These are phyloP conservation scores for Pyrenula massariospora DNA, from an alignment of 495 filamentous ascomycete genomes.

Conservation along the genomic window DNA sequence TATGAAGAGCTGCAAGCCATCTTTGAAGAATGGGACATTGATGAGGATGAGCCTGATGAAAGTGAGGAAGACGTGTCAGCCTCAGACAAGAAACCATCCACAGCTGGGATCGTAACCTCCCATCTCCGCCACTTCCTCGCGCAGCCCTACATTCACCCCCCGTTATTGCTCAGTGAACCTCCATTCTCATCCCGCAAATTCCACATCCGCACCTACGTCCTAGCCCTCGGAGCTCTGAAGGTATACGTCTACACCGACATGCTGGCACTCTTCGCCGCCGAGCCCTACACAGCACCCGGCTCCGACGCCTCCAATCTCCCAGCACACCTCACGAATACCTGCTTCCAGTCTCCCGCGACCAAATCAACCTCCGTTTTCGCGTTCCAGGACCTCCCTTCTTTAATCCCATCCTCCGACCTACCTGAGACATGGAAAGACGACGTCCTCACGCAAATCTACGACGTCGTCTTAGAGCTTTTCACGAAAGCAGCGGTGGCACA, in stretches of 20 bases:
- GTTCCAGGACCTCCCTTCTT: conserved; percentile 56
- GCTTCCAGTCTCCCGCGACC: conserved; percentile 55
- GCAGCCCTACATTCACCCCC: conserved; percentile 90
- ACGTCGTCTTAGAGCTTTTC: conserved; percentile 62
- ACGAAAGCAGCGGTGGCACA: conserved; percentile 72
- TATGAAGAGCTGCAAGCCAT: conserved; percentile 69
- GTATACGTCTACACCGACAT: conserved; percentile 84
- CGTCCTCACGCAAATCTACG: conserved; percentile 63
- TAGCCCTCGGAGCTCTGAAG: conserved; percentile 61
- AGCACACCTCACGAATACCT: conserved; percentile 86
- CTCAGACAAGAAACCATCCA: conserved; percentile 5
- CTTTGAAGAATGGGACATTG: conserved; percentile 73
- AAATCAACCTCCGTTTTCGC: conserved; percentile 44
- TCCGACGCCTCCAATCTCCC: conserved; percentile 45
- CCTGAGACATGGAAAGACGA: conserved; percentile 37
- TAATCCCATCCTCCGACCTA: conserved; percentile 6
- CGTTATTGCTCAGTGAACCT: conserved; percentile 52
- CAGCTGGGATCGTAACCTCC: conserved; percentile 56
- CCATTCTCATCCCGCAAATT: conserved; percentile 62
- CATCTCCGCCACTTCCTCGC: conserved; percentile 93
- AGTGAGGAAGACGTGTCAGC: not conserved
- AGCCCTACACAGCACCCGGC: conserved; percentile 42
- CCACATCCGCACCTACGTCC: conserved; percentile 85
- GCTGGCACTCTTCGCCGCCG: conserved; percentile 81
- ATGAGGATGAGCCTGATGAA: conserved; percentile 17